Evolutionary conservation across 768 basidiomycete species (phyloP).

Genomic region (Lentinus brumalis): DNA sequence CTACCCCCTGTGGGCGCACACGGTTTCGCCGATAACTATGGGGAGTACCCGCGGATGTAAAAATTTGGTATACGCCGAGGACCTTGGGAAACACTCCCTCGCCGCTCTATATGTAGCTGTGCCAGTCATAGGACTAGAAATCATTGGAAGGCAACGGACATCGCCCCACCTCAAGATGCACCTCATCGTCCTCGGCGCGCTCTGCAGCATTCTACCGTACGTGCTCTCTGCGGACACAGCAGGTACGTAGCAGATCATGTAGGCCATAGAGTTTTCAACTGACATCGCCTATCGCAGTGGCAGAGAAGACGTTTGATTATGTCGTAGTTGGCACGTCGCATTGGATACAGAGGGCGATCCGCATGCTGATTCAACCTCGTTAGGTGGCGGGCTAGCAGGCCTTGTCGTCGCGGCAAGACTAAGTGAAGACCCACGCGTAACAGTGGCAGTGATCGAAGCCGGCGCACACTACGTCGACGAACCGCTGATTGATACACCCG

Average conservation of each 20-base stretch:
- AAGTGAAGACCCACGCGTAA: conserved; percentile 33
- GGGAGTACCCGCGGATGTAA: too few relatives aligned
- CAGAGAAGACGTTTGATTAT: not conserved
- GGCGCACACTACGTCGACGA: conserved; percentile 16
- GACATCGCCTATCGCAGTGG: not conserved
- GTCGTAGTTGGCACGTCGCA: not conserved
- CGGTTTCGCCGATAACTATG: too few relatives aligned
- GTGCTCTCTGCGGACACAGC: not conserved
- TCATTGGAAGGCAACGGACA: too few relatives aligned
- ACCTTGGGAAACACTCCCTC: too few relatives aligned
- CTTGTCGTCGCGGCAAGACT: conserved; percentile 42
- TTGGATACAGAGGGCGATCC: not conserved
- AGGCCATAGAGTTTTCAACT: not conserved
- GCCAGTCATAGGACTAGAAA: too few relatives aligned
- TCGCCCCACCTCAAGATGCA: not conserved
- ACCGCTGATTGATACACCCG: conserved; percentile 6
- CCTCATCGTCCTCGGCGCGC: not conserved
- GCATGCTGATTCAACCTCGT: not conserved
- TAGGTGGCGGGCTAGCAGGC: conserved; percentile 30
- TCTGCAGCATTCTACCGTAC: not conserved
- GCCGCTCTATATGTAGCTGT: too few relatives aligned
- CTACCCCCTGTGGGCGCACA: too few relatives aligned
- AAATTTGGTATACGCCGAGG: too few relatives aligned
- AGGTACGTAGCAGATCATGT: not conserved
- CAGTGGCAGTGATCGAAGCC: conserved; percentile 38